Conservation (phyloP, 2,329 filamentous ascomycete genomes). For the Cadophora sp. region DNA sequence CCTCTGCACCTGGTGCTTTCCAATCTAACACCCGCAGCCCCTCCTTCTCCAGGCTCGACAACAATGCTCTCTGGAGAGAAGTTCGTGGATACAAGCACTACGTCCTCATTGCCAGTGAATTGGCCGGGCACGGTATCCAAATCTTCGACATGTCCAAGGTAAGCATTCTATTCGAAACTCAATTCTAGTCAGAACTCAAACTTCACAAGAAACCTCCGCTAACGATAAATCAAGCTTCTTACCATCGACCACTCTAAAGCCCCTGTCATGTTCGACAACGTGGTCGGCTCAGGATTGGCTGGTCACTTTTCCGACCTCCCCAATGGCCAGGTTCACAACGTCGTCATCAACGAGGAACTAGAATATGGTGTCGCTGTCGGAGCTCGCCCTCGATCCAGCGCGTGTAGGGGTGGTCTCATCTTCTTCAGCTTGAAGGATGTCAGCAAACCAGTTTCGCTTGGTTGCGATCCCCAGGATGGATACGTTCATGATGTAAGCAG, state of each 20-base stretch:
- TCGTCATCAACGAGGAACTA: conserved; percentile 50
- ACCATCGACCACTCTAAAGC: conserved; percentile 49
- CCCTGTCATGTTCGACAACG: conserved; percentile 47
- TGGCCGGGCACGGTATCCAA: conserved; percentile 57
- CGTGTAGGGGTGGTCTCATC: conserved; percentile 56
- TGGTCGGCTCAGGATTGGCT: conserved; percentile 44
- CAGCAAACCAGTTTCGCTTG: conserved; percentile 53
- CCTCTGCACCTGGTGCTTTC: conserved; percentile 49
- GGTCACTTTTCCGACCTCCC: conserved; percentile 44
- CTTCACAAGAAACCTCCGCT: not conserved
- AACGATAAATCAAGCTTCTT: conserved; percentile 40
- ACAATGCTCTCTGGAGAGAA: conserved; percentile 45
- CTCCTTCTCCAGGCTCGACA: not conserved
- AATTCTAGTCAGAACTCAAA: not conserved
- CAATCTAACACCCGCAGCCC: not conserved
- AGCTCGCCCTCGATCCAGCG: conserved; percentile 44
- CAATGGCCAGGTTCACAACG: conserved; percentile 50
- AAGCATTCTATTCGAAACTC: not conserved
- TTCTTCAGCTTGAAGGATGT: conserved; percentile 57
- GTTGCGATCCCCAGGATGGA: conserved; percentile 55
- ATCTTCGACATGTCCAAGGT: conserved; percentile 60
- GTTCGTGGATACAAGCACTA: conserved; percentile 48
- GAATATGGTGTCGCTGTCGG: conserved; percentile 48
- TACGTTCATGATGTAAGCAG: conserved; percentile 33
- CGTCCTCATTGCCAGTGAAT: conserved; percentile 51